These are phyloP conservation scores for Diaporthe destruens DNA, from an alignment of 2,329 filamentous ascomycete species.

Conservation along the genomic window DNA sequence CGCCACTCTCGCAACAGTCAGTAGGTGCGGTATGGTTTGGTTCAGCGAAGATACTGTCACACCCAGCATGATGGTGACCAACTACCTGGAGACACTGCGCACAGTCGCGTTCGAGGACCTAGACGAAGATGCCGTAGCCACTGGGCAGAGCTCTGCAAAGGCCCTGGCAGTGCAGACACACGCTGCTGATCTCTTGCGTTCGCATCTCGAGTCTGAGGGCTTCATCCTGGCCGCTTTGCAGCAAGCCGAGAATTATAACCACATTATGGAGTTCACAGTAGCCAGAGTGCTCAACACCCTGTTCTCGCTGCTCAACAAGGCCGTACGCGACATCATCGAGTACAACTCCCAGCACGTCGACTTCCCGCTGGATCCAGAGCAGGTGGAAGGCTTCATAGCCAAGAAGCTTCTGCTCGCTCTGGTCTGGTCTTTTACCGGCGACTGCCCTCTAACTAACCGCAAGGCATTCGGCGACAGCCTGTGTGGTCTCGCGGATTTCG, in stretches of 20 bases:
- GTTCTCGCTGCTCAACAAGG: constrained; percentile 96
- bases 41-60: constrained; percentile 99
- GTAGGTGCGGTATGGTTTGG: constrained; percentile 99
- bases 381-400: constrained; percentile 88
- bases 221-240: constrained; percentile 84
- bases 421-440: constrained; percentile 96
- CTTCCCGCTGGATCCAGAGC: constrained; percentile 90
- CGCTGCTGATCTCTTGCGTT: constrained; percentile 82
- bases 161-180: constrained; percentile 82
- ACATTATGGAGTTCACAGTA: constrained; percentile 98
- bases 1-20: constrained; percentile 97
- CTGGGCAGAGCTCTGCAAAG: constrained; percentile 81
- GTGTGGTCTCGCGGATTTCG: constrained; percentile 84
- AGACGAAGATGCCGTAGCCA: constrained; percentile 88
- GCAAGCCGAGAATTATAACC: constrained; percentile 82
- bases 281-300: constrained; percentile 91
- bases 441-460: constrained; percentile 89
- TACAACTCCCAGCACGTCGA: constrained; percentile 96
- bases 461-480: constrained; percentile 91
- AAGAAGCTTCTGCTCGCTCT: constrained; percentile 95
- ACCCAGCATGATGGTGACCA: constrained; percentile 88
- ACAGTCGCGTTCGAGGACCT: constrained; percentile 92
- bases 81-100: constrained; percentile 88
- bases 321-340: constrained; percentile 90
- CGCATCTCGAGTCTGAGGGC: constrained; percentile 80